Percentiles rank a stretch among this genome's conserved stretches.
Evolutionary conservation across 2,329 filamentous ascomycete species (phyloP).

Genomic region (Microcyclosporella mali): DNA sequence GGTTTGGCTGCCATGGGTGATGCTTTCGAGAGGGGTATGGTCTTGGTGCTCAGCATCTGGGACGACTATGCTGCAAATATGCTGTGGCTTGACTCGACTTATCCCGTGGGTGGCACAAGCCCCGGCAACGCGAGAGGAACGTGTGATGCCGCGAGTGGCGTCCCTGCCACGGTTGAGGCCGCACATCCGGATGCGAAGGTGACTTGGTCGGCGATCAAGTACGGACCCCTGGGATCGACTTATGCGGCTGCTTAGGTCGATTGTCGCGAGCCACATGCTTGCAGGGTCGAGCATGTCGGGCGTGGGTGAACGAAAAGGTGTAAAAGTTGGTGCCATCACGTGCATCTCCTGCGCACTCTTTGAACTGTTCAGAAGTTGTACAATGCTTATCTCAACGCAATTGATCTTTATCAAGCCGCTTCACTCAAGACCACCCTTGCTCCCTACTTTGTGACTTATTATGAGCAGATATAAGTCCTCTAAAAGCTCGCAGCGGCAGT

Average conservation of each 20-base stretch:
- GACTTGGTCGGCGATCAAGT: constrained; percentile 21
- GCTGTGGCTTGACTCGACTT: constrained; percentile 61
- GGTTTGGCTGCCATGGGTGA: constrained; percentile 51
- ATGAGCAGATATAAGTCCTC: no score
- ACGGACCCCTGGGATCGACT: constrained; percentile 23
- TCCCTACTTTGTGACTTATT: no score
- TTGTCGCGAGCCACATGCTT: no score
- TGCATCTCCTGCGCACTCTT: no score
- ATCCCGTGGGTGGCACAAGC: constrained; percentile 14
- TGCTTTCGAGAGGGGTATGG: constrained; percentile 54
- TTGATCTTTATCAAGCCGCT: no score
- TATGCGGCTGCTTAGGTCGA: neutral
- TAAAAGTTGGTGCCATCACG: no score
- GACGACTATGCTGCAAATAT: constrained; percentile 64
- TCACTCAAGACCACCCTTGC: no score
- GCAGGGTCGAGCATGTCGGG: no score
- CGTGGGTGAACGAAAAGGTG: no score
- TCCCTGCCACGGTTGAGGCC: constrained; percentile 17
- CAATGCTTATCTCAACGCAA: no score
- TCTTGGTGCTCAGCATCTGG: constrained; percentile 59
- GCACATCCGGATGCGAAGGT: constrained; percentile 15
- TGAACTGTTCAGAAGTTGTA: no score
- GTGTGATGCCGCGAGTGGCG: constrained; percentile 17
- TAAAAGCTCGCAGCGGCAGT: no score
- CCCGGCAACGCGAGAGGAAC: constrained; percentile 20